Conservation (phyloP, 2,329 filamentous ascomycete genomes). For the Metarhizium anisopliae region DNA sequence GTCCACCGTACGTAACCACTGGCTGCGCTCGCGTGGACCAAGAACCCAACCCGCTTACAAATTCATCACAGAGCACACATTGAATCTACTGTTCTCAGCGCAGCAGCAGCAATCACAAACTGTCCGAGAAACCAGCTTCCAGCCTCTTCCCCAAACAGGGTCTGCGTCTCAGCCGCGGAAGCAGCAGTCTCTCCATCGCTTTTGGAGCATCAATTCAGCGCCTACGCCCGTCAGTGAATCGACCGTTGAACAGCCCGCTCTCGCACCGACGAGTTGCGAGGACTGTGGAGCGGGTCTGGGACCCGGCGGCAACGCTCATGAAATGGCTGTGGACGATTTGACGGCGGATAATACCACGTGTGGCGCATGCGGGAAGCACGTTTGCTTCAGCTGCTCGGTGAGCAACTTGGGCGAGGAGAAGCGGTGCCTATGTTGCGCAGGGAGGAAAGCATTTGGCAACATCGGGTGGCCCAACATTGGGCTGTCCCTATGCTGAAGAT, state of each 20-base stretch:
- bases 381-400: slow-evolving; percentile 52
- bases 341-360: slow-evolving; percentile 28
- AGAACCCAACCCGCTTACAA: not conserved
- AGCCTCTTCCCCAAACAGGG: not conserved
- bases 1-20: slow-evolving; percentile 41
- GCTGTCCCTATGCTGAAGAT: slow-evolving; percentile 13
- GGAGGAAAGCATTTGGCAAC: slow-evolving; percentile 18
- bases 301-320: slow-evolving; percentile 15
- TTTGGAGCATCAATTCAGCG: slow-evolving; percentile 45
- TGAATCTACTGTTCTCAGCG: slow-evolving; percentile 49
- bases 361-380: slow-evolving; percentile 41
- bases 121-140: not conserved
- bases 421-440: slow-evolving; percentile 44
- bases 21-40: not conserved
- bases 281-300: slow-evolving; percentile 37
- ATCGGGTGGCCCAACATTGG: slow-evolving; percentile 12
- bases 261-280: slow-evolving; percentile 35
- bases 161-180: slow-evolving; percentile 8
- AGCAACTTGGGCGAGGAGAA: slow-evolving; percentile 47
- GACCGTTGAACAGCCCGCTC: not conserved
- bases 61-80: slow-evolving; percentile 39
- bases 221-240: not conserved
- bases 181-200: slow-evolving; percentile 49
- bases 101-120: slow-evolving; percentile 26
- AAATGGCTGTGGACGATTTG: slow-evolving; percentile 32